Percentiles rank a stretch among this genome's conserved stretches.
Conservation (phyloP, 2,329 filamentous ascomycete species). For the Neophaeococcomyces mojaviensis region DNA sequence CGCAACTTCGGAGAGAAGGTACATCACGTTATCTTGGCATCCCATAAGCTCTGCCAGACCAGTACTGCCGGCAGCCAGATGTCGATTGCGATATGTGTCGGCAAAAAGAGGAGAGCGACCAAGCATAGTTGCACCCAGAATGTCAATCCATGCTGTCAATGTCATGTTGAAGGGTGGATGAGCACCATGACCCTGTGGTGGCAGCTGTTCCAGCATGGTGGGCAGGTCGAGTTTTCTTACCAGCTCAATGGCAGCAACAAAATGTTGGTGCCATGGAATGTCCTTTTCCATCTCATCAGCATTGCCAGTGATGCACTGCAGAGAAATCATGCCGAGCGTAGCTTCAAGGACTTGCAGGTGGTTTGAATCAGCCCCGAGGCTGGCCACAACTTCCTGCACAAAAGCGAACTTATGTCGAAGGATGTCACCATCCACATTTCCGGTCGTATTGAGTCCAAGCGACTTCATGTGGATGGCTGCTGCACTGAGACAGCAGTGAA, state of each 20-base stretch:
- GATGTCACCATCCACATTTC: conserved; percentile 81
- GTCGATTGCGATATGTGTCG: conserved; percentile 91
- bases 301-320: conserved; percentile 84
- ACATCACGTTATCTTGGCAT: conserved; percentile 96
- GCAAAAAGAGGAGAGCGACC: conserved; percentile 81
- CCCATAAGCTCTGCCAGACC: conserved; percentile 93
- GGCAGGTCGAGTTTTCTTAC: conserved; percentile 79
- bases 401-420: conserved; percentile 86
- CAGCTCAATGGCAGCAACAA: conserved; percentile 79
- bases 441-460: conserved; percentile 42
- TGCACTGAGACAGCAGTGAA: conserved; percentile 92
- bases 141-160: conserved; percentile 90
- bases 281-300: conserved; percentile 75
- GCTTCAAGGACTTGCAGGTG: conserved; percentile 87
- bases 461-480: conserved; percentile 82
- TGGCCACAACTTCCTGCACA: conserved; percentile 76
- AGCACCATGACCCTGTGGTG: conserved; percentile 32
- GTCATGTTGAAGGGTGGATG: conserved; percentile 92
- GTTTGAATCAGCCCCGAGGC: conserved; percentile 69
- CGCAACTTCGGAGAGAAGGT: conserved; percentile 92
- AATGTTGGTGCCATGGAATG: conserved; percentile 95
- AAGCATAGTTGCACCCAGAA: conserved; percentile 86
- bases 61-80: conserved; percentile 57
- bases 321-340: conserved; percentile 89
- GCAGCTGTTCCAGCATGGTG: conserved; percentile 51